Evolutionary conservation across 1,284 basidiomycete species (phyloP).

Genomic region (Pseudozyma pruni): DNA sequence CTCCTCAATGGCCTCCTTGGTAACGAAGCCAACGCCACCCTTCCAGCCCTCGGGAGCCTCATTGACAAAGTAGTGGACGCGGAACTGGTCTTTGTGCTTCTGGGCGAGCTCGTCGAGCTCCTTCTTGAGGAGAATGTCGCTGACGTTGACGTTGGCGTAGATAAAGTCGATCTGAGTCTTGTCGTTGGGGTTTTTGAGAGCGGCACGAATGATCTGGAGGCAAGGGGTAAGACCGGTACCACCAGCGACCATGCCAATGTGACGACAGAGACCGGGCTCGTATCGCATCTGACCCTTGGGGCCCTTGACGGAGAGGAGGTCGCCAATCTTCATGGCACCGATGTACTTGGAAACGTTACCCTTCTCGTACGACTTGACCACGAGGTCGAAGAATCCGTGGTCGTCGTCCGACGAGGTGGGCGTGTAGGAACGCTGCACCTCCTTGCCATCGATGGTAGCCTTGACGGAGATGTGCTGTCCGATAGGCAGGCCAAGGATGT

Average conservation of each 20-base stretch:
- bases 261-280: slow-evolving; percentile 68
- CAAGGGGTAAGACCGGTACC: slow-evolving; percentile 88
- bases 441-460: slow-evolving; percentile 90
- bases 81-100: slow-evolving; percentile 76
- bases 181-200: slow-evolving; percentile 85
- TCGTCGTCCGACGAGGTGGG: slow-evolving; percentile 93
- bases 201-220: slow-evolving; percentile 86
- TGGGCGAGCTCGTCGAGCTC: slow-evolving; percentile 84
- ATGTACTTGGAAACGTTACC: slow-evolving; percentile 92
- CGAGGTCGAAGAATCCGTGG: slow-evolving; percentile 90
- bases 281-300: slow-evolving; percentile 85
- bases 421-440: slow-evolving; percentile 90
- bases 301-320: slow-evolving; percentile 85
- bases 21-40: slow-evolving; percentile 89
- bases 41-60: slow-evolving; percentile 87
- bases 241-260: slow-evolving; percentile 93
- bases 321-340: slow-evolving; percentile 76
- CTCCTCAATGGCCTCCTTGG: slow-evolving; percentile 88
- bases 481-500: slow-evolving; percentile 89
- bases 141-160: slow-evolving; percentile 85
- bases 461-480: slow-evolving; percentile 95
- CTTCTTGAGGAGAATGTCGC: slow-evolving; percentile 76
- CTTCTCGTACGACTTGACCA: slow-evolving; percentile 97
- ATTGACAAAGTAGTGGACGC: slow-evolving; percentile 88
- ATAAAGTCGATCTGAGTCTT: slow-evolving; percentile 88